Evolutionary conservation across 129 eudicot genomes (phyloP).

Genomic region (Deinandra increscens): DNA sequence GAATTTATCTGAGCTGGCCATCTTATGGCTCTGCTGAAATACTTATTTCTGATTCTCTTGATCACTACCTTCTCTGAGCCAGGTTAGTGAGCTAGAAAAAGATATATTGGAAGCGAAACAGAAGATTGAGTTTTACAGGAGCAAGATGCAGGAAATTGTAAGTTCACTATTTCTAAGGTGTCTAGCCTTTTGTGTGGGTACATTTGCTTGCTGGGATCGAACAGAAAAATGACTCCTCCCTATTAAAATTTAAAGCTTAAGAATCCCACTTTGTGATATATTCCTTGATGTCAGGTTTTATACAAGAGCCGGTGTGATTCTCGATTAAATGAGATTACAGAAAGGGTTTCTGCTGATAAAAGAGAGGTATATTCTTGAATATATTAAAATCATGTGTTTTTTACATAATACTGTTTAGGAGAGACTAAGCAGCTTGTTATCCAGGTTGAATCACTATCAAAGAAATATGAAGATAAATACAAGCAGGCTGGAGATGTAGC

Average conservation of each 20-base stretch:
- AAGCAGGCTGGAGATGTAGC: slow-evolving; percentile 89
- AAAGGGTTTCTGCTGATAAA: slow-evolving; percentile 70
- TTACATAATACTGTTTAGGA: neutral
- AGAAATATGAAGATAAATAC: slow-evolving; percentile 89
- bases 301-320: slow-evolving; percentile 91
- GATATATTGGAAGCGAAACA: slow-evolving; percentile 75
- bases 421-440: slow-evolving; percentile 19
- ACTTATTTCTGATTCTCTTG: neutral
- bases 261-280: slow-evolving; percentile 1
- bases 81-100: slow-evolving; percentile 76
- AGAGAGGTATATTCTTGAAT: slow-evolving; percentile 52
- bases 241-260: neutral
- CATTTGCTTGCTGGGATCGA: neutral
- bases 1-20: slow-evolving; percentile 14
- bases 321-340: slow-evolving; percentile 75
- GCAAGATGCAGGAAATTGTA: slow-evolving; percentile 96
- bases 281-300: slow-evolving; percentile 52
- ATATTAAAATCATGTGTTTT: neutral
- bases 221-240: slow-evolving; percentile 9
- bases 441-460: slow-evolving; percentile 61
- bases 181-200: neutral
- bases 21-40: neutral
- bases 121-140: slow-evolving; percentile 68
- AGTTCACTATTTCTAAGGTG: slow-evolving; percentile 29
- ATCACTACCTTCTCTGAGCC: neutral